A percentile compares a stretch with the other conserved stretches of the same genome.
phyloP scores from a whole-genome alignment of 2,329 filamentous ascomycete species.

The Trichophyton verrucosum region DNA sequence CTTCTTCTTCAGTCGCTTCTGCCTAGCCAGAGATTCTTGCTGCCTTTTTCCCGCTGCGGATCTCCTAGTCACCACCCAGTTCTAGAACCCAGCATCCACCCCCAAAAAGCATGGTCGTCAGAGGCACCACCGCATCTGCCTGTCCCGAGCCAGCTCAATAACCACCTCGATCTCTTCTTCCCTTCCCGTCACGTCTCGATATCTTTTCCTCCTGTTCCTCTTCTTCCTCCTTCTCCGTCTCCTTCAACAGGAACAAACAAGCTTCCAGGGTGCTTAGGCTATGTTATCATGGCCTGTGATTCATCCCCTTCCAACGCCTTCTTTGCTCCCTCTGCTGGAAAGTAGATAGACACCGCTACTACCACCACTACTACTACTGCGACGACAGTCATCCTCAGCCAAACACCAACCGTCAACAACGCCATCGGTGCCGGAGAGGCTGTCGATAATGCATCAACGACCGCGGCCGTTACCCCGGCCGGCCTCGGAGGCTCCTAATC shows the following conservation, averaged over 20 bases:
- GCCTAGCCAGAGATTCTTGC: background rate
- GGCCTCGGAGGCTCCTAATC: background rate
- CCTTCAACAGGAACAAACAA: background rate
- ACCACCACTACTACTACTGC: background rate
- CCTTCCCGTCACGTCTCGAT: background rate
- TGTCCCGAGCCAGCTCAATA: background rate
- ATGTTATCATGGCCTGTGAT: constrained; percentile 31
- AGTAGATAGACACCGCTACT: constrained; percentile 11
- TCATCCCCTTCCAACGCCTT: constrained; percentile 18
- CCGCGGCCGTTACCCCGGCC: constrained; percentile 48
- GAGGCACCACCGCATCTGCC: constrained; percentile 2
- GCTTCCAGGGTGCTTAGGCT: background rate
- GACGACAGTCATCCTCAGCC: constrained; percentile 10
- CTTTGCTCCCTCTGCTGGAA: constrained; percentile 26
- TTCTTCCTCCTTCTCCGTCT: background rate
- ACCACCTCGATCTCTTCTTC: background rate
- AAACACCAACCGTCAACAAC: background rate
- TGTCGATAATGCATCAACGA: constrained; percentile 68
- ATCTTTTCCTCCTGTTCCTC: background rate
- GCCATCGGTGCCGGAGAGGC: background rate
- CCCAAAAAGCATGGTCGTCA: background rate
- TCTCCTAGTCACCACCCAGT: background rate
- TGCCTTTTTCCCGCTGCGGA: background rate
- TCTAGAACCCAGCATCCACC: background rate
- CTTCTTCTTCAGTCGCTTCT: background rate